Percentiles rank a stretch among this genome's conserved stretches.
Evolutionary conservation across 1,284 basidiomycete genomes (phyloP).

Genomic region (Salmacisia buchloeana): DNA sequence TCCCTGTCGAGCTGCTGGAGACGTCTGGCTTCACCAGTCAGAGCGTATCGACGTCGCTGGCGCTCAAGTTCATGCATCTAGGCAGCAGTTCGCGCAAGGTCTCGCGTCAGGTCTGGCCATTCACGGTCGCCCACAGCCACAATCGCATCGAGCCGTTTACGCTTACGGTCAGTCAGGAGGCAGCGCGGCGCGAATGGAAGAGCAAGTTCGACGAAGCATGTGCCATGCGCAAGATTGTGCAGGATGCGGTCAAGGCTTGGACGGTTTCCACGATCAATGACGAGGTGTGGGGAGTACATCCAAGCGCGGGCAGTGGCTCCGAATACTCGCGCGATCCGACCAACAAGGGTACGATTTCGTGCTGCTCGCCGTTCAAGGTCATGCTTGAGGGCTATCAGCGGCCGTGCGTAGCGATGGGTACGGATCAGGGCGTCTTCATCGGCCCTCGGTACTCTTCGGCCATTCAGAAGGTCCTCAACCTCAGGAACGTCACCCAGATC

Average conservation of each 20-base stretch:
- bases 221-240: slow-evolving; percentile 73
- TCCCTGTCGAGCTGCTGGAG: slow-evolving; percentile 45
- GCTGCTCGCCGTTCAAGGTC: slow-evolving; percentile 65
- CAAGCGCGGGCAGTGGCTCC: slow-evolving; percentile 22
- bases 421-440: slow-evolving; percentile 94
- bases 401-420: slow-evolving; percentile 81
- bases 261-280: slow-evolving; percentile 45
- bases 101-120: slow-evolving; percentile 41
- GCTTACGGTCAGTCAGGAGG: slow-evolving; percentile 73
- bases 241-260: slow-evolving; percentile 78
- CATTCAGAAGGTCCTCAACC: slow-evolving; percentile 78
- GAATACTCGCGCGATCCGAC: slow-evolving; percentile 78
- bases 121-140: slow-evolving; percentile 38
- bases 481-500: slow-evolving; percentile 85
- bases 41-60: slow-evolving; percentile 35
- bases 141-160: slow-evolving; percentile 53
- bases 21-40: slow-evolving; percentile 36
- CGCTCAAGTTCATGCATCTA: slow-evolving; percentile 41
- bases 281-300: slow-evolving; percentile 44
- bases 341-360: slow-evolving; percentile 84
- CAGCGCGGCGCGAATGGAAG: slow-evolving; percentile 78
- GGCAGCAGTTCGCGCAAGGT: slow-evolving; percentile 25
- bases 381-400: slow-evolving; percentile 68
- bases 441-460: slow-evolving; percentile 82
- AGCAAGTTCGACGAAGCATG: slow-evolving; percentile 81